Conservation (phyloP, 805 yeast species). For the Brettanomyces bruxellensis region DNA sequence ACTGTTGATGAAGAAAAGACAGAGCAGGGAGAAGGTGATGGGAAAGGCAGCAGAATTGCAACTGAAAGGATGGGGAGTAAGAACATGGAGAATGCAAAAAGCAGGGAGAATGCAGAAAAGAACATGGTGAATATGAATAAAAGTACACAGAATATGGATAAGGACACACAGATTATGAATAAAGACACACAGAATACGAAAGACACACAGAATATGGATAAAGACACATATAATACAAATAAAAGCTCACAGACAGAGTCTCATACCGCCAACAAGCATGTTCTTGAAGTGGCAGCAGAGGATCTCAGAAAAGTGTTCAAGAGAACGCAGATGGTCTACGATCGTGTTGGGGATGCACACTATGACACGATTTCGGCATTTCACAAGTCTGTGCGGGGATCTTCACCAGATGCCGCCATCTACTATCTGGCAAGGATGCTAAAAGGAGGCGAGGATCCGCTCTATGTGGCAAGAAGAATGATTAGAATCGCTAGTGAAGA, state of each 20-base stretch:
- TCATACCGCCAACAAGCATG: constrained; percentile 9
- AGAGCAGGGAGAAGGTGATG: not conserved
- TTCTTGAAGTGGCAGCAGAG: constrained; percentile 30
- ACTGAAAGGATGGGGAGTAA: too few relatives aligned
- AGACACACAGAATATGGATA: not conserved
- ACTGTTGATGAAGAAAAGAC: not conserved
- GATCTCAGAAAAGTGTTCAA: constrained; percentile 33
- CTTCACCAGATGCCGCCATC: constrained; percentile 82
- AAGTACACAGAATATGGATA: too few relatives aligned
- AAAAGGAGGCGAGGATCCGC: constrained; percentile 88
- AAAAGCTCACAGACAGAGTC: constrained; percentile 3
- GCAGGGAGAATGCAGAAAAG: too few relatives aligned
- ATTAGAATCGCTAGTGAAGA: constrained; percentile 94
- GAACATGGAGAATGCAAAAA: too few relatives aligned
- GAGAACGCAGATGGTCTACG: constrained; percentile 59
- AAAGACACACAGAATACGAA: too few relatives aligned
- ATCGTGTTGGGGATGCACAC: constrained; percentile 83
- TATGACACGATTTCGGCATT: constrained; percentile 94
- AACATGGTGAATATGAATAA: too few relatives aligned
- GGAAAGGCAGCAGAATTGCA: too few relatives aligned
- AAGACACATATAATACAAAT: not conserved
- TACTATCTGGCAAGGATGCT: constrained; percentile 85
- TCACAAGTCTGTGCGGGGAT: constrained; percentile 87
- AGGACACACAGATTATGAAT: too few relatives aligned
- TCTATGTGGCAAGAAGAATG: constrained; percentile 85